phyloP scores from a whole-genome alignment of 208 protist genomes.

The Wallacemonas sp. region DNA sequence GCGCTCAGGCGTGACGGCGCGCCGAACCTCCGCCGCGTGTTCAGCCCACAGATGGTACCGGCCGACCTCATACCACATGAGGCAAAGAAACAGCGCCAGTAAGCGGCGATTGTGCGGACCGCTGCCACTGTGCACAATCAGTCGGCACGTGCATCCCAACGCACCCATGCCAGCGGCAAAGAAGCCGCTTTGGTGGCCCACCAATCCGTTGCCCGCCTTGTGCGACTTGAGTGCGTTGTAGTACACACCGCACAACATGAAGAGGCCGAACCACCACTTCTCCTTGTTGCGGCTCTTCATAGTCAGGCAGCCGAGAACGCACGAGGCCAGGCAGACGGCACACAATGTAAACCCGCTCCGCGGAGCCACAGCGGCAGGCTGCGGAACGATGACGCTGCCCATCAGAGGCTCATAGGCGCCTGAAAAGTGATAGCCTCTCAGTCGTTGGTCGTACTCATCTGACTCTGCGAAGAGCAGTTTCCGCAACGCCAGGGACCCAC shows the following conservation, averaged over 20 bases:
- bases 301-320: constrained; percentile 57
- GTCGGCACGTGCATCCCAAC: constrained; percentile 49
- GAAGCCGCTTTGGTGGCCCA: constrained; percentile 84
- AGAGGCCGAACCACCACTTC: constrained; percentile 84
- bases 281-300: constrained; percentile 80
- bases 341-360: constrained; percentile 50
- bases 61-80: constrained; percentile 88
- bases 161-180: constrained; percentile 77
- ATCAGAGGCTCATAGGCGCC: constrained; percentile 63
- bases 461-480: constrained; percentile 58
- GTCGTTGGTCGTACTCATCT: constrained; percentile 41
- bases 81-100: constrained; percentile 35
- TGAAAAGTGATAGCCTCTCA: constrained; percentile 67
- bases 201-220: constrained; percentile 81
- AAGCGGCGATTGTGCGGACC: constrained; percentile 24
- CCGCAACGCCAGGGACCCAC: constrained; percentile 64
- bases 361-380: constrained; percentile 52
- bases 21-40: constrained; percentile 61
- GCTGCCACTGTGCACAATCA: constrained; percentile 47
- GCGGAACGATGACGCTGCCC: constrained; percentile 30
- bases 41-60: constrained; percentile 82
- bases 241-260: constrained; percentile 72
- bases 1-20: constrained; percentile 54
- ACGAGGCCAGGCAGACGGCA: constrained; percentile 43
- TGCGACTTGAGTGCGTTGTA: constrained; percentile 84